Conservation (phyloP, 2,329 filamentous ascomycete genomes). For the Aspergillus fischeri region DNA sequence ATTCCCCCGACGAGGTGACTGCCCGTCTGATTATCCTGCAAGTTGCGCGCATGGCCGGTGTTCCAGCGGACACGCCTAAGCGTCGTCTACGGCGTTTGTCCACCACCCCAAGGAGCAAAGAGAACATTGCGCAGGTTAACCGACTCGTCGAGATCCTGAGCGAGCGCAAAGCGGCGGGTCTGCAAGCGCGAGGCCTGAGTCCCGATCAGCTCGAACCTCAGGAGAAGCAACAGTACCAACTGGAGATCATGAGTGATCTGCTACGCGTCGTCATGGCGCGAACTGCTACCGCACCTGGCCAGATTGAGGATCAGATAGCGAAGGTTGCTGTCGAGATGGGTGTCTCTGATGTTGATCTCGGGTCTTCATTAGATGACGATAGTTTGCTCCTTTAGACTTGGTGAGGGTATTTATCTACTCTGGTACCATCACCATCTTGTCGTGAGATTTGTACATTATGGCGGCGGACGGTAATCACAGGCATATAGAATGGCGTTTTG, state of each 20-base stretch:
- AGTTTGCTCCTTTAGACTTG: conserved; percentile 19
- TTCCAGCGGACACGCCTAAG: conserved; percentile 28
- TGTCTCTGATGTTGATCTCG: conserved; percentile 29
- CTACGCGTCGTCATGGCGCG: conserved; percentile 39
- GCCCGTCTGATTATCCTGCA: conserved; percentile 47
- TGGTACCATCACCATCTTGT: too few species aligned
- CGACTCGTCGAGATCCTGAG: conserved; percentile 43
- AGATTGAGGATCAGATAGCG: conserved; percentile 31
- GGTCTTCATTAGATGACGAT: conserved; percentile 25
- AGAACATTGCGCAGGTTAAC: conserved; percentile 43
- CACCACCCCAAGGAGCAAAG: conserved; percentile 39
- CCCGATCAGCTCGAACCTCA: conserved; percentile 34
- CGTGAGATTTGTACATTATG: neutral
- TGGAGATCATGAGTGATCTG: conserved; percentile 42
- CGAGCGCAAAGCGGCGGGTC: conserved; percentile 30
- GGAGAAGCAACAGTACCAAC: conserved; percentile 37
- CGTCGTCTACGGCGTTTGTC: conserved; percentile 40
- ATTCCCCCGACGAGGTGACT: conserved; percentile 45
- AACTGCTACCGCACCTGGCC: conserved; percentile 22
- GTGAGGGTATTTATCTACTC: too few species aligned
- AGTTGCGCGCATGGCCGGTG: conserved; percentile 43
- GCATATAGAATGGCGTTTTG: neutral
- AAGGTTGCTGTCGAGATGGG: conserved; percentile 37
- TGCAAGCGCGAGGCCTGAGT: conserved; percentile 29
- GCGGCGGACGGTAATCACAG: neutral